Evolutionary conservation across 345 rosid genomes (phyloP).

Genomic region (Euphorbia lathyris): DNA sequence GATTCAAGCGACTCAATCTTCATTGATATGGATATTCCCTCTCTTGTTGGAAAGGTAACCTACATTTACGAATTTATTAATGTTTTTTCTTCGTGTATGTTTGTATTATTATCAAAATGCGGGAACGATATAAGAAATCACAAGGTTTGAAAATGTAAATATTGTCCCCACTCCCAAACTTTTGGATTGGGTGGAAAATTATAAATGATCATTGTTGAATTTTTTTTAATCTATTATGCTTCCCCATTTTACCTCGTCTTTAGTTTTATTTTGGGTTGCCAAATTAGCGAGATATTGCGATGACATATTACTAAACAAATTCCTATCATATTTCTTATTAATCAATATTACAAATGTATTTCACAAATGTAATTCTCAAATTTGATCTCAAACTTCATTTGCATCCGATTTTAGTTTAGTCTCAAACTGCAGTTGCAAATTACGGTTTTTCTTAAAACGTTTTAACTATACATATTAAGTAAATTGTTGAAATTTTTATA

Average conservation of each 20-base stretch:
- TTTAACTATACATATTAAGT: too few relatives aligned
- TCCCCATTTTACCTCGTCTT: background rate
- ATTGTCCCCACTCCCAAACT: background rate
- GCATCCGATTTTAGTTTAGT: too few relatives aligned
- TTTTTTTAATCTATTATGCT: background rate
- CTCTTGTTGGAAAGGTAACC: slow-evolving; percentile 71
- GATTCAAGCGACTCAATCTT: slow-evolving; percentile 91
- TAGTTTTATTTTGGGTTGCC: background rate
- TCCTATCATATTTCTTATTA: too few relatives aligned
- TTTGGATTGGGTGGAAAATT: background rate
- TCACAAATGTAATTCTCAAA: too few relatives aligned
- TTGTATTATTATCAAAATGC: too few relatives aligned
- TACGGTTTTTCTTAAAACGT: too few relatives aligned
- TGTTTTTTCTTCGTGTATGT: too few relatives aligned
- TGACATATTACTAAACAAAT: background rate
- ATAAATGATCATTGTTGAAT: background rate
- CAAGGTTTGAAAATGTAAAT: background rate
- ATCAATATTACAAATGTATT: too few relatives aligned
- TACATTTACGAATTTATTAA: slow-evolving; percentile 17
- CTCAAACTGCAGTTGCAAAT: too few relatives aligned
- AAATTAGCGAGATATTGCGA: too few relatives aligned
- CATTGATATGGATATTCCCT: slow-evolving; percentile 70
- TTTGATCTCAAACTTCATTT: too few relatives aligned
- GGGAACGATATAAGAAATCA: slow-evolving; percentile 10
- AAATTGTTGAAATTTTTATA: too few relatives aligned